phyloP scores from a whole-genome alignment of 1,284 basidiomycete species.

The Fomitopsis palustris region DNA sequence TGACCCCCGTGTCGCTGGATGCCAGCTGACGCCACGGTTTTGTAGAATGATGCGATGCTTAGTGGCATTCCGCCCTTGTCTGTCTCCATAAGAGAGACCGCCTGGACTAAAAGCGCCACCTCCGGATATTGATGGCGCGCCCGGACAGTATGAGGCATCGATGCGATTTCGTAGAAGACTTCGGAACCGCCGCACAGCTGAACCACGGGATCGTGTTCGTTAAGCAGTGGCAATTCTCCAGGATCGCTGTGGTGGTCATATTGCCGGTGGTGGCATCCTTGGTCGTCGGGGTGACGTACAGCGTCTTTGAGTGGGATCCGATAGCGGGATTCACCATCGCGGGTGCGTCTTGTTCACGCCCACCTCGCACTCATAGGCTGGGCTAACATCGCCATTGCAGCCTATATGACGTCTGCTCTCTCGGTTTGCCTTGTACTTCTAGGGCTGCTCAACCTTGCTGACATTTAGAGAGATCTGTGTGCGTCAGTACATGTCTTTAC shows the following conservation, averaged over 20 bases:
- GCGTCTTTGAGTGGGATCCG: conserved; percentile 5
- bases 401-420: conserved; percentile 17
- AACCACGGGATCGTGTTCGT: conserved; percentile 17
- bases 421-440: conserved; percentile 16
- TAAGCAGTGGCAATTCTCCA: conserved; percentile 16
- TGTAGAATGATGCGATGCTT: too few species aligned
- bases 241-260: conserved; percentile 13
- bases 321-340: conserved; percentile 17
- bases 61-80: too few species aligned
- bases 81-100: too few species aligned
- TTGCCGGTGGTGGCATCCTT: conserved; percentile 11
- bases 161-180: conserved; percentile 17
- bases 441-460: conserved; percentile 13
- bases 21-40: conserved; percentile 2
- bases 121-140: conserved; percentile 14
- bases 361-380: not conserved
- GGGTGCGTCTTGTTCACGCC: conserved; percentile 4
- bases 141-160: conserved; percentile 12
- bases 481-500: too few species aligned
- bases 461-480: conserved; percentile 4
- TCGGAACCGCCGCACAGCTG: conserved; percentile 8
- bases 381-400: conserved; percentile 1
- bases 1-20: not conserved
- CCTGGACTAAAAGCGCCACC: not conserved
- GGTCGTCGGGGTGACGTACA: conserved; percentile 12